Conservation (phyloP, 345 rosid genomes). For the Eucalyptus marginata region DNA sequence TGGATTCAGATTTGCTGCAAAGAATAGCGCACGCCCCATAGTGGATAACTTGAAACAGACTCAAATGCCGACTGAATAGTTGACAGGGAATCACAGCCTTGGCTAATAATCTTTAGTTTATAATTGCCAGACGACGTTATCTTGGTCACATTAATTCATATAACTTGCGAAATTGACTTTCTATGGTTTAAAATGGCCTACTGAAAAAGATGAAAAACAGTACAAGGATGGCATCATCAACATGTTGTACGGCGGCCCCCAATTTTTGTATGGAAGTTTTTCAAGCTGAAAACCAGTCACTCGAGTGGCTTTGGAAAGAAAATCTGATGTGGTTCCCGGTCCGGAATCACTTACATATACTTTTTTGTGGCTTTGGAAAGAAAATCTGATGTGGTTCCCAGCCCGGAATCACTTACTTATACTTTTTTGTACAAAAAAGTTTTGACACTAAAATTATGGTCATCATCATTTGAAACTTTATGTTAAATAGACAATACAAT, state of each 20-base stretch:
- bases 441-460: no score
- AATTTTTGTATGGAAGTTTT: no score
- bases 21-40: background rate
- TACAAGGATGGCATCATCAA: background rate
- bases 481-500: background rate
- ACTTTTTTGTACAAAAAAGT: no score
- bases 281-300: no score
- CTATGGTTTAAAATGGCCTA: background rate
- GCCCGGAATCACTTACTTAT: no score
- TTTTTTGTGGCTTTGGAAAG: no score
- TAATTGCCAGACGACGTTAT: background rate
- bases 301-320: no score
- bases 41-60: background rate
- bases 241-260: fast-evolving
- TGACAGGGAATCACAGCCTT: background rate
- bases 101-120: background rate
- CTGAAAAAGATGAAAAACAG: background rate
- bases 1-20: background rate
- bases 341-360: no score
- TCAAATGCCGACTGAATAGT: background rate
- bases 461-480: no score
- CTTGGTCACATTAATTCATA: background rate
- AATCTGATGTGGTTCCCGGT: no score
- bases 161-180: background rate
- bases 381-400: no score